These are phyloP conservation scores for Starmera pachycereana DNA, from an alignment of 805 yeast species.

Conservation along the genomic window DNA sequence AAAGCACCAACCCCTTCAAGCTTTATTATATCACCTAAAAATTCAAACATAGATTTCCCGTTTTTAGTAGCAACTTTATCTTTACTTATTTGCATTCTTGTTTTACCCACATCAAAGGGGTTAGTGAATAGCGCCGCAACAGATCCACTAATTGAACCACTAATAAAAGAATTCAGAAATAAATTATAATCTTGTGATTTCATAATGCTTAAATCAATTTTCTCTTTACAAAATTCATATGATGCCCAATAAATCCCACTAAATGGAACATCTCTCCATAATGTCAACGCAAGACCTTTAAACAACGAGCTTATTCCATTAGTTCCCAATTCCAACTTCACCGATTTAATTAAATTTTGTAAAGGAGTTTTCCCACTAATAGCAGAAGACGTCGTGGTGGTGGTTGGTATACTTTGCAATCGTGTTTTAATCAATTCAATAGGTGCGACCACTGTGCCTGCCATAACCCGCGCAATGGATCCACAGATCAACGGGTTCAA, in stretches of 20 bases:
- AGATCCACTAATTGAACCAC: constrained; percentile 80
- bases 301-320: constrained; percentile 62
- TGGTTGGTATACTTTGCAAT: constrained; percentile 74
- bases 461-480: constrained; percentile 65
- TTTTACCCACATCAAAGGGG: constrained; percentile 96
- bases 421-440: constrained; percentile 81
- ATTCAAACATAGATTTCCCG: constrained; percentile 54
- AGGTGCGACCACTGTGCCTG: constrained; percentile 83
- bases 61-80: constrained; percentile 9
- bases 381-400: constrained; percentile 13
- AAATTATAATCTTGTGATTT: constrained; percentile 24
- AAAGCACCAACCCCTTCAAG: constrained; percentile 76
- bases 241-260: constrained; percentile 92
- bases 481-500: constrained; percentile 81
- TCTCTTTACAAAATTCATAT: constrained; percentile 46
- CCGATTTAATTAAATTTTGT: constrained; percentile 41
- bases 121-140: constrained; percentile 83
- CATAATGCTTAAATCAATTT: neutral
- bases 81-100: constrained; percentile 66
- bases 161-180: constrained; percentile 55
- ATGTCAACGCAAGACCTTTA: constrained; percentile 76
- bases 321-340: constrained; percentile 35
- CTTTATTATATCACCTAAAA: constrained; percentile 48
- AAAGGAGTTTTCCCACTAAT: constrained; percentile 21
- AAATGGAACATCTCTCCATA: constrained; percentile 97